Percentiles rank a stretch among this genome's conserved stretches.
These are phyloP conservation scores for Dothistroma septosporum DNA, from an alignment of 2,329 filamentous ascomycete genomes.

Conservation along the genomic window DNA sequence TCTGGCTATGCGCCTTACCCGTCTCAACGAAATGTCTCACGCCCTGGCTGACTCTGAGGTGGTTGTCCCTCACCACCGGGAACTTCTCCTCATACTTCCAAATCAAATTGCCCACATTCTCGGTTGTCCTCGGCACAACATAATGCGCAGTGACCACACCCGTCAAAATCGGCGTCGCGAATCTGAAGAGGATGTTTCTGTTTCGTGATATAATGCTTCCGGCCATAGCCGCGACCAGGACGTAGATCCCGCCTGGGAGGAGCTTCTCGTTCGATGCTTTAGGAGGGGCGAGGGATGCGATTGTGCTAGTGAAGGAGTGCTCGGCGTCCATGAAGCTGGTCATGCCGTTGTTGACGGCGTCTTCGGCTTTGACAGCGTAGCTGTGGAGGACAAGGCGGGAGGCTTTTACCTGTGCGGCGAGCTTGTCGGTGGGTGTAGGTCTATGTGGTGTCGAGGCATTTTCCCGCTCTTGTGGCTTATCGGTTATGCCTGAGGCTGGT, in stretches of 20 bases:
- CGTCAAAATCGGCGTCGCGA: conserved; percentile 69
- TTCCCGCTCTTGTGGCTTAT: conserved; percentile 30
- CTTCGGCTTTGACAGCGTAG: conserved; percentile 70
- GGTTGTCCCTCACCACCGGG: conserved; percentile 76
- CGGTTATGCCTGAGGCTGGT: conserved; percentile 34
- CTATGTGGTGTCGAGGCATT: conserved; percentile 31
- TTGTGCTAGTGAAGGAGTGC: conserved; percentile 80
- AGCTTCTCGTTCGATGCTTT: conserved; percentile 82
- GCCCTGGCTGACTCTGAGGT: conserved; percentile 66
- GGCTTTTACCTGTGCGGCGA: conserved; percentile 75
- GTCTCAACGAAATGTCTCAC: conserved; percentile 67
- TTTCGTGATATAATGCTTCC: conserved; percentile 87
- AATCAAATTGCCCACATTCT: conserved; percentile 77
- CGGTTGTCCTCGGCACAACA: conserved; percentile 82
- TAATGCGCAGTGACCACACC: conserved; percentile 79
- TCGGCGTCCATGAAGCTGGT: conserved; percentile 79
- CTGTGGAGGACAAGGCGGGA: conserved; percentile 76
- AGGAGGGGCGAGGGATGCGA: conserved; percentile 82
- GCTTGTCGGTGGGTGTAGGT: conserved; percentile 82
- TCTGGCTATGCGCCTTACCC: conserved; percentile 67
- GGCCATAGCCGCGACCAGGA: conserved; percentile 90
- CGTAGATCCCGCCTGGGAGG: conserved; percentile 85
- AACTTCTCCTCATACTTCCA: conserved; percentile 93
- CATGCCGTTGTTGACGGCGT: conserved; percentile 76
- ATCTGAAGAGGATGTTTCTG: conserved; percentile 77